Conservation (phyloP, 2,329 filamentous ascomycete genomes). For the Microcyclospora pomicola region DNA sequence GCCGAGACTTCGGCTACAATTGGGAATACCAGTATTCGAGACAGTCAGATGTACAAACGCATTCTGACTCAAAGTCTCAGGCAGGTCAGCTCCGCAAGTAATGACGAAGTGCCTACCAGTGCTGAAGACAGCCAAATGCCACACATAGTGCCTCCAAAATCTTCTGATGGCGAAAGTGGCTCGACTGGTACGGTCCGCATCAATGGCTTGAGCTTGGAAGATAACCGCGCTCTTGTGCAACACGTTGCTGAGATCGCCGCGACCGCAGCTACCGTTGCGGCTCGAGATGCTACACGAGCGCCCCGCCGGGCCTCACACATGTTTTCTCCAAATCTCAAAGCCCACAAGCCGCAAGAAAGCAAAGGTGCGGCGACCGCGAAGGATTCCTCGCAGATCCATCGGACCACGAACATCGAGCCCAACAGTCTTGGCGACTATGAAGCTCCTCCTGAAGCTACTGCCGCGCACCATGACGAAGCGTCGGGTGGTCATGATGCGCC, state of each 20-base stretch:
- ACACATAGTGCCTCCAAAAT: slow-evolving; percentile 66
- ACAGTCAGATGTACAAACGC: slow-evolving; percentile 81
- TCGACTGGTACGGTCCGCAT: slow-evolving; percentile 29
- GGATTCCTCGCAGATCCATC: slow-evolving; percentile 4
- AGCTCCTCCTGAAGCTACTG: slow-evolving; percentile 3
- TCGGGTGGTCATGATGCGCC: slow-evolving; percentile 84
- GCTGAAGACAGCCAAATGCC: slow-evolving; percentile 33
- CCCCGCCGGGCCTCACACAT: slow-evolving; percentile 38
- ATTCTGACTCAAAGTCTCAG: slow-evolving; percentile 83
- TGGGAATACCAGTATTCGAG: slow-evolving; percentile 54
- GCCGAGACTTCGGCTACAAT: slow-evolving; percentile 8
- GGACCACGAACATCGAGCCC: slow-evolving; percentile 2
- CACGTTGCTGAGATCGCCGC: slow-evolving; percentile 91
- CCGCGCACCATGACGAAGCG: slow-evolving; percentile 7
- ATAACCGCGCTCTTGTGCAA: slow-evolving; percentile 67
- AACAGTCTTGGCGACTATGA: slow-evolving; percentile 2
- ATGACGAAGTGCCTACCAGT: slow-evolving; percentile 2
- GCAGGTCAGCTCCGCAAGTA: slow-evolving; percentile 41
- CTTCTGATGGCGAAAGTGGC: slow-evolving; percentile 33
- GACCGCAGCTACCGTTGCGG: slow-evolving; percentile 75
- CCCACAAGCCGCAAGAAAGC: slow-evolving; percentile 1
- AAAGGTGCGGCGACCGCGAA: neutral
- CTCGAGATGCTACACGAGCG: slow-evolving; percentile 53
- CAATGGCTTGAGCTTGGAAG: slow-evolving; percentile 63
- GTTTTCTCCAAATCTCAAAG: slow-evolving; percentile 5